These are phyloP conservation scores for Myxozyma udenii DNA, from an alignment of 805 yeast species.

Conservation along the genomic window DNA sequence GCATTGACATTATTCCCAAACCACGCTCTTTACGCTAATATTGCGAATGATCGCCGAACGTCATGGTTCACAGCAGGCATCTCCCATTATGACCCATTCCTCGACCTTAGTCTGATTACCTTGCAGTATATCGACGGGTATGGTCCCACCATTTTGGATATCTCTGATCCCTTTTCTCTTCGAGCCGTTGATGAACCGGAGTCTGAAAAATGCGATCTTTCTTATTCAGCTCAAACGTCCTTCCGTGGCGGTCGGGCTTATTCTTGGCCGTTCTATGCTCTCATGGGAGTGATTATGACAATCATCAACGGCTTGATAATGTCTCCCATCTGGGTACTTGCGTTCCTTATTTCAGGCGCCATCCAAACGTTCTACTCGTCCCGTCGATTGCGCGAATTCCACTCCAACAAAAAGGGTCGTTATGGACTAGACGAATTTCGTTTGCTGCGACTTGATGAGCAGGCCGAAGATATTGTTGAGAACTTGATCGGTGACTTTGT, in stretches of 20 bases:
- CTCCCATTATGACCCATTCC: slow-evolving; percentile 58
- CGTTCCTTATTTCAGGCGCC: slow-evolving; percentile 49
- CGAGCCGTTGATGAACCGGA: background rate
- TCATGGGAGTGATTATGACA: slow-evolving; percentile 38
- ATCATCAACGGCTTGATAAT: slow-evolving; percentile 40
- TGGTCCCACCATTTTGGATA: slow-evolving; percentile 57
- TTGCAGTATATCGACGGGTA: slow-evolving; percentile 45
- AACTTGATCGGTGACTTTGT: slow-evolving; percentile 37
- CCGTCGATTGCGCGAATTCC: slow-evolving; percentile 39
- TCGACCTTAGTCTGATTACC: slow-evolving; percentile 35
- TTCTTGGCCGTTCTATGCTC: slow-evolving; percentile 26
- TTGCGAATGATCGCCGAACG: slow-evolving; percentile 75
- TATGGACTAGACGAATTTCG: slow-evolving; percentile 29
- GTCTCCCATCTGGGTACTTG: slow-evolving; percentile 63
- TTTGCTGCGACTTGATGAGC: slow-evolving; percentile 48
- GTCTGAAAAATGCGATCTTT: too few relatives aligned
- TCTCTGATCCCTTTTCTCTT: slow-evolving; percentile 44
- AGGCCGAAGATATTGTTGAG: slow-evolving; percentile 63
- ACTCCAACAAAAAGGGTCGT: slow-evolving; percentile 25
- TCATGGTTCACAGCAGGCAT: slow-evolving; percentile 82
- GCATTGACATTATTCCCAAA: slow-evolving; percentile 55
- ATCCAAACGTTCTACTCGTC: slow-evolving; percentile 45
- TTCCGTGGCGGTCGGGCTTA: slow-evolving; percentile 10
- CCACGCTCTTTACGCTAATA: slow-evolving; percentile 65
- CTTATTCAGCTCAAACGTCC: slow-evolving; percentile 5